Base-by-base conservation (phyloP, 768 basidiomycete species). In the Hebeloma cylindrosporum region DNA sequence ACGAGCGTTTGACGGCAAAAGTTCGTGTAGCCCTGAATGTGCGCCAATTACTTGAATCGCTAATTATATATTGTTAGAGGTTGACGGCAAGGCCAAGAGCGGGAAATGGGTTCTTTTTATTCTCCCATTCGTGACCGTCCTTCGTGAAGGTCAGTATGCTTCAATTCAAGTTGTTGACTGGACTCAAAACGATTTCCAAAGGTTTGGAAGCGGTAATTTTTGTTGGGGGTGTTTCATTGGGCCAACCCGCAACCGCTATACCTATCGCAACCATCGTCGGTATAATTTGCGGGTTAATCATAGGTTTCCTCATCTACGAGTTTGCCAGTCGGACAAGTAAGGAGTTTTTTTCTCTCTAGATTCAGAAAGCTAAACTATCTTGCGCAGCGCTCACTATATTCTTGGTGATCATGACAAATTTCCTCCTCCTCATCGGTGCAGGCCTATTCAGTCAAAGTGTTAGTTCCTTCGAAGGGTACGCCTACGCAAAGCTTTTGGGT, bases 121-220 rank as follows among this genome's bases (percentile, higher is more conserved):
- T 22, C 75, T 99, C 4, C 95, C 95, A 0, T 66, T 95, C 46
- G 79, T 98, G 59, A 95, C 94, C 7, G 91, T 99, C 34, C 71
- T 98, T 25, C 83, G 94, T 50, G 95, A 98, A 73, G 94, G 93
- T 77, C 14, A 13, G 34, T 31, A 21, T 5, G 27, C n/a, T 2
- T 34, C 17, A 38, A 32, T 26, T 8, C n/a, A 30, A 0, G 25
- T 36, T 29, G 21, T 5, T 17, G 26, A 27, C 4, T n/a, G 44
- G 22, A 14, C 1, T 27, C 20, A 25, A 16, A 3, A 3, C 10
- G 16, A 2, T 10, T 5, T 18, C 10, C 18, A 3, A 51, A 85
- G 83, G 83, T 35, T 72, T 97, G 49, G 94, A 97, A 63, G 93
- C 88, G 1, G 86, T 96, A 45, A 74, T 97, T 48, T 96, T 97